Conservation (phyloP, 73 alveolate genomes). For the Stentor coeruleus region DNA sequence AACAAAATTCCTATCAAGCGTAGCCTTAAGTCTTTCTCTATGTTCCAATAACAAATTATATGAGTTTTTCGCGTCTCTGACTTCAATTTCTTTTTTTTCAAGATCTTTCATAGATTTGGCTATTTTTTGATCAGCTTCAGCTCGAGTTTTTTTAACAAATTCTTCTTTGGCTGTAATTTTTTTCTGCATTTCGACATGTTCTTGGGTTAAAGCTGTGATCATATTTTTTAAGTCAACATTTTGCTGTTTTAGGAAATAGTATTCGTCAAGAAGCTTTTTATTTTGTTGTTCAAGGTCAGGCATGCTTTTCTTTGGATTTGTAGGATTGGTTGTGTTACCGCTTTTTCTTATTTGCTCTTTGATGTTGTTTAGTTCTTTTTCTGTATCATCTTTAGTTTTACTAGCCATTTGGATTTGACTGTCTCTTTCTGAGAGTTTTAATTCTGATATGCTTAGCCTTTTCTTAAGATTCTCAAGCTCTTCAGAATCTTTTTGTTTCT, state of each 20-base stretch:
- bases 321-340: not conserved
- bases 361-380: not conserved
- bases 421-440: not conserved
- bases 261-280: conserved; percentile 14
- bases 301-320: not conserved
- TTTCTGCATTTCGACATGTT: not conserved
- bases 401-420: not conserved
- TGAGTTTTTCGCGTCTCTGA: not conserved
- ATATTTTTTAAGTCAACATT: not conserved
- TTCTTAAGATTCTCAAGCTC: not conserved
- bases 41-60: not conserved
- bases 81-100: not conserved
- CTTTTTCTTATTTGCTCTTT: not conserved
- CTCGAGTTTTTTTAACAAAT: not conserved
- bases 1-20: not conserved
- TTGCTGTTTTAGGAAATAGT: not conserved
- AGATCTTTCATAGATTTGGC: not conserved
- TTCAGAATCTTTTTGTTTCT: conserved; percentile 10
- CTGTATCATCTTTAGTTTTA: not conserved
- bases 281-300: conserved; percentile 8
- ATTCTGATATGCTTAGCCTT: not conserved
- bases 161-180: not conserved
- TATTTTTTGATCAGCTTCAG: not conserved
- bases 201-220: not conserved
- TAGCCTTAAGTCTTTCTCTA: not conserved